Percentiles rank a stretch among this genome's conserved stretches.
Evolutionary conservation across 2,329 filamentous ascomycete genomes (phyloP).

Genomic region (Botrytis medusae): DNA sequence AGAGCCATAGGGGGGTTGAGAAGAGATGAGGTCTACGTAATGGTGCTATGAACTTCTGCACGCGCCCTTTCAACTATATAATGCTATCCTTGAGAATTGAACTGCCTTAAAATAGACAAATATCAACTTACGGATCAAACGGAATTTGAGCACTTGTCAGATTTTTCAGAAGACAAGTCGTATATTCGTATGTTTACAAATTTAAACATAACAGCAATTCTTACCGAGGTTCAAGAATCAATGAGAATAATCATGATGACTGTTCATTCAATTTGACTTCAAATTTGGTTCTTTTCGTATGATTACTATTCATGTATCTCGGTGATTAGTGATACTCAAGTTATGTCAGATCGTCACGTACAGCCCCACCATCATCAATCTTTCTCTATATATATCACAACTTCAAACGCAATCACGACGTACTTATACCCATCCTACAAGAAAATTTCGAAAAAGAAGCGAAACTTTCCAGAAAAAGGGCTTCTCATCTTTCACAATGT

Average conservation of each 20-base stretch:
- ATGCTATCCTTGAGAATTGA: no score
- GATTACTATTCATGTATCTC: neutral
- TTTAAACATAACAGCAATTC: neutral
- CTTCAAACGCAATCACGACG: neutral
- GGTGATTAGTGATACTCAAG: conserved; percentile 1
- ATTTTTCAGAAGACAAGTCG: neutral
- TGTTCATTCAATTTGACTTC: neutral
- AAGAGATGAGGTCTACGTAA: no score
- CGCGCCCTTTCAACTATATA: no score
- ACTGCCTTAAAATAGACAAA: no score
- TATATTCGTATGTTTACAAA: neutral
- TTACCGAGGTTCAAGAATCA: neutral
- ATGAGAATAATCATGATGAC: neutral
- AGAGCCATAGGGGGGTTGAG: no score
- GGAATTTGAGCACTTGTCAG: no score
- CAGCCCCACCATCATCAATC: neutral
- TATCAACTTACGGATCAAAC: no score
- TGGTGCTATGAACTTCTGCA: no score
- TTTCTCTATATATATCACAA: neutral
- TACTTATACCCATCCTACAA: no score
- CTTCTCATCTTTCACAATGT: neutral
- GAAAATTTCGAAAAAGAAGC: no score
- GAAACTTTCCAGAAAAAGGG: neutral
- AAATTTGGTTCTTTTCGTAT: neutral
- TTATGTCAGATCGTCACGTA: neutral